Evolutionary conservation across 805 yeast genomes (phyloP).

Genomic region (Spencermartinsiella europaea): DNA sequence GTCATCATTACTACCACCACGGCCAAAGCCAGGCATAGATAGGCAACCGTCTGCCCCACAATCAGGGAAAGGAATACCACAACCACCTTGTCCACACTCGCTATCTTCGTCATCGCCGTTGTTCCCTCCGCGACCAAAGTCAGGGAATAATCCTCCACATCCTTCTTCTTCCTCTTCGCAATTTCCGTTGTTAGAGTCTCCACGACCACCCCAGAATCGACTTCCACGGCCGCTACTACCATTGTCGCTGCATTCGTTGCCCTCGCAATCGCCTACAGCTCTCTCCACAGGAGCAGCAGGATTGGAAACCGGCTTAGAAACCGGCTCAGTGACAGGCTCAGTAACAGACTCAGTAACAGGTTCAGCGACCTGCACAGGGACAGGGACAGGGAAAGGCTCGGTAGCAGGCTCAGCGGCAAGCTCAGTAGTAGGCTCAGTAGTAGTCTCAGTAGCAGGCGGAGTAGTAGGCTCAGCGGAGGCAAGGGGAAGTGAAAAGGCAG

Average conservation of each 20-base stretch:
- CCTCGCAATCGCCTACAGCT: neutral
- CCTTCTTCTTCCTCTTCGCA: neutral
- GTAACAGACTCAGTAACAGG: neutral
- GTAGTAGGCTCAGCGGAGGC: too few species aligned
- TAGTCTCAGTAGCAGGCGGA: too few species aligned
- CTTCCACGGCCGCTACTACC: neutral
- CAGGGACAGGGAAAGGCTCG: too few species aligned
- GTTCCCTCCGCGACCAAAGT: neutral
- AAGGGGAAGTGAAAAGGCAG: too few species aligned
- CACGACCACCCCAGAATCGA: neutral
- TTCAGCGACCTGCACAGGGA: too few species aligned
- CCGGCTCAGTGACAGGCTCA: slow-evolving; percentile 1
- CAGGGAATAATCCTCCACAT: neutral
- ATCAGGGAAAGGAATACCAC: slow-evolving; percentile 1
- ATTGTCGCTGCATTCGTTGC: neutral
- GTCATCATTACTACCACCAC: neutral
- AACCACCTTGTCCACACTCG: slow-evolving; percentile 5
- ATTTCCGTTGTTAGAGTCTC: neutral
- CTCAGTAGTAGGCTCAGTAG: too few species aligned
- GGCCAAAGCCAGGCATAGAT: neutral
- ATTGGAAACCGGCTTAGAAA: neutral
- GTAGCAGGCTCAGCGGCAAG: too few species aligned
- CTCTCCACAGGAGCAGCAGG: neutral
- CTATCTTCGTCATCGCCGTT: slow-evolving; percentile 4
- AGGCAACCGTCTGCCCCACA: neutral